Conservation (phyloP, 2,329 filamentous ascomycete genomes). For the Penicillium sp. region DNA sequence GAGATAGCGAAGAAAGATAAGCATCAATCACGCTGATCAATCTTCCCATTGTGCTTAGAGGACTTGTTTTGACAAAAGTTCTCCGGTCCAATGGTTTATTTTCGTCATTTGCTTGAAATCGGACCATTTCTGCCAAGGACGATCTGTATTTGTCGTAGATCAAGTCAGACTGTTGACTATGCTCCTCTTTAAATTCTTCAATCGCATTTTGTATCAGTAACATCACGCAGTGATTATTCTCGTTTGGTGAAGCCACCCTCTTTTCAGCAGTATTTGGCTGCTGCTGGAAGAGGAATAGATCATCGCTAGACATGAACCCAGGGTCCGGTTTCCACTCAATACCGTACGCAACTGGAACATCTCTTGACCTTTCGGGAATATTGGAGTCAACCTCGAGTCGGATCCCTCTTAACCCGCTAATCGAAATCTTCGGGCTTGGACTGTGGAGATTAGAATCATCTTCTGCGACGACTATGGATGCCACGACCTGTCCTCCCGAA, state of each 20-base stretch:
- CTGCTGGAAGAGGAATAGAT: neutral
- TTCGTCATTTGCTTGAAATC: neutral
- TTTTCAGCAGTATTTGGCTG: neutral
- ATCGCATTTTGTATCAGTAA: conserved; percentile 8
- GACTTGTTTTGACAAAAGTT: neutral
- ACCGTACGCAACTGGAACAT: conserved; percentile 16
- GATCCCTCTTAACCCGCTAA: conserved; percentile 20
- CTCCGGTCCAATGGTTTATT: neutral
- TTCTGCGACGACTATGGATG: conserved; percentile 18
- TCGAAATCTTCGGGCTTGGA: conserved; percentile 12
- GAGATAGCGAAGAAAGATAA: conserved; percentile 8
- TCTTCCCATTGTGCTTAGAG: neutral
- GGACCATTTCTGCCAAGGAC: neutral
- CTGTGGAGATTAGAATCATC: neutral
- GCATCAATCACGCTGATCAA: conserved; percentile 16
- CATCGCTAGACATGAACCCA: conserved; percentile 8
- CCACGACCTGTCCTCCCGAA: conserved; percentile 7
- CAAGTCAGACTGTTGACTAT: neutral
- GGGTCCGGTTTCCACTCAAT: conserved; percentile 28
- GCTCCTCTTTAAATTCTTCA: neutral
- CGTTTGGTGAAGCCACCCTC: neutral
- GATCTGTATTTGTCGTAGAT: conserved; percentile 10
- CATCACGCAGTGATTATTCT: neutral
- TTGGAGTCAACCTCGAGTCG: conserved; percentile 5
- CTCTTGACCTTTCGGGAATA: neutral